A percentile compares a stretch with the other conserved stretches of the same genome.
Evolutionary conservation across 306 rosid genomes (phyloP).

Genomic region (Nissolia schottii): DNA sequence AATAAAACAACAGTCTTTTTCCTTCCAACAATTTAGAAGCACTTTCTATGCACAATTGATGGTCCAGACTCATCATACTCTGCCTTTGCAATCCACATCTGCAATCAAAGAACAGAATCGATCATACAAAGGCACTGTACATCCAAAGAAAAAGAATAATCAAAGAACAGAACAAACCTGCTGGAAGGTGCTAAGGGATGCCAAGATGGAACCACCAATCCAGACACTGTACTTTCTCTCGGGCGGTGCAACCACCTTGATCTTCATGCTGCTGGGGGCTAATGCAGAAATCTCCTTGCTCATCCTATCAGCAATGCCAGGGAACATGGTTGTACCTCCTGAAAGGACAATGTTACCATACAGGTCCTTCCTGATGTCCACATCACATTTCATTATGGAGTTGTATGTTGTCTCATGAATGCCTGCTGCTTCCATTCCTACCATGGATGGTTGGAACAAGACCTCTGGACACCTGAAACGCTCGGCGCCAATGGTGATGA

Average conservation of each 20-base stretch:
- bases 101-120: conserved; percentile 14
- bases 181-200: conserved; percentile 50
- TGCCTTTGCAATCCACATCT: conserved; percentile 57
- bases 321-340: conserved; percentile 57
- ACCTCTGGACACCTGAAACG: conserved; percentile 61
- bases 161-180: conserved; percentile 30
- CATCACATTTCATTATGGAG: conserved; percentile 56
- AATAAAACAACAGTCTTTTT: conserved; percentile 20
- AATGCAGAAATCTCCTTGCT: conserved; percentile 55
- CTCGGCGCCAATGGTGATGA: conserved; percentile 52
- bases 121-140: not conserved
- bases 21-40: conserved; percentile 39
- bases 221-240: conserved; percentile 60
- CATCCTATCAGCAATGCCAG: conserved; percentile 55
- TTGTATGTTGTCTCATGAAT: conserved; percentile 59
- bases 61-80: conserved; percentile 54
- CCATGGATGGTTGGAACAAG: conserved; percentile 53
- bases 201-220: conserved; percentile 57
- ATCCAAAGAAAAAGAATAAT: not conserved
- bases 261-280: conserved; percentile 55
- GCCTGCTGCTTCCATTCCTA: conserved; percentile 54
- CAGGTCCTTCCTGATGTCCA: conserved; percentile 50
- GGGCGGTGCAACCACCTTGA: conserved; percentile 56
- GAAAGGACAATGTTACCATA: conserved; percentile 54
- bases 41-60: conserved; percentile 50